A percentile compares a stretch with the other conserved stretches of the same genome.
These are phyloP conservation scores for Penicillium egyptiacum DNA, from an alignment of 495 filamentous ascomycete species.

Conservation along the genomic window DNA sequence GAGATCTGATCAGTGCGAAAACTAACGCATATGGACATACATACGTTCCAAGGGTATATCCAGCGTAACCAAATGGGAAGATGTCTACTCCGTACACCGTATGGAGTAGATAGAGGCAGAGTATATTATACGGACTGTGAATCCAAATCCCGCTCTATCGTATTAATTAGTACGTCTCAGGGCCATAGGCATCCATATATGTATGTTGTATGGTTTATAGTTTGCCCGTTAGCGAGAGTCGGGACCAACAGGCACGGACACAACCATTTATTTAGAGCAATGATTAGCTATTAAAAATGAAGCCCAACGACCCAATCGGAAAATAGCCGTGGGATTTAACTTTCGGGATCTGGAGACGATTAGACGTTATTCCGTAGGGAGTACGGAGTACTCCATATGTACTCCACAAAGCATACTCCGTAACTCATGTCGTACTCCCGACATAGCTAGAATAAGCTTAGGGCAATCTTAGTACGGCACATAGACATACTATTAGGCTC, in stretches of 20 bases:
- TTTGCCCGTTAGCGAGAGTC: background rate
- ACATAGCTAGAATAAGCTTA: background rate
- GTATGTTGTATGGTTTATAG: background rate
- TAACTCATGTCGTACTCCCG: background rate
- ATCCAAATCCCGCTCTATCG: background rate
- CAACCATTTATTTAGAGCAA: background rate
- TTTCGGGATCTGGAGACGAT: background rate
- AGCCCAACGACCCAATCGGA: background rate
- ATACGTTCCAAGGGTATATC: background rate
- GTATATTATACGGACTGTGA: background rate
- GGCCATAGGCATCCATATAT: background rate
- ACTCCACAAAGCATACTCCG: too few relatives aligned
- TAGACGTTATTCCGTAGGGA: background rate
- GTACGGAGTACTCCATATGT: too few relatives aligned
- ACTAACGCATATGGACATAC: too few relatives aligned
- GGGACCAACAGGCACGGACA: background rate
- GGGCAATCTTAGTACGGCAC: background rate
- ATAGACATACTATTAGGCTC: background rate
- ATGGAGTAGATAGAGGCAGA: background rate
- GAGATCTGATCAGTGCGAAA: background rate
- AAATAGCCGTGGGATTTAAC: background rate
- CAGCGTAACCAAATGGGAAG: background rate
- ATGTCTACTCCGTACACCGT: background rate
- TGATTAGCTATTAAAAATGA: conserved; percentile 3
- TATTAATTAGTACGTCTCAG: background rate